Evolutionary conservation across 306 rosid species (phyloP), one percentile per base, ranked within the genome.

Genomic region (Citrullus mucosospermus): DNA sequence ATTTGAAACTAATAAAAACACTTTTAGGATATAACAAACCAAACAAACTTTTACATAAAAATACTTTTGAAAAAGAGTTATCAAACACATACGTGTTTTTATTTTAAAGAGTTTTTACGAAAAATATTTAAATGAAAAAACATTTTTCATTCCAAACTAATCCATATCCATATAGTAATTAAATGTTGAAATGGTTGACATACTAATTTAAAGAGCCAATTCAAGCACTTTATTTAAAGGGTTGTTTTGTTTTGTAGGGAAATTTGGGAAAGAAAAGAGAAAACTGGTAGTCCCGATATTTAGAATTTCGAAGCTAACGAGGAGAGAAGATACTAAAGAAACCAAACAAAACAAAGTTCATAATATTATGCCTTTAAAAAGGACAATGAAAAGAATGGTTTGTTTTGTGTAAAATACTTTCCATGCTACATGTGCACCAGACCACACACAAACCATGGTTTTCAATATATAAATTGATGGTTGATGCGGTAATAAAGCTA

Each of bases 261-360:
- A 66, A 18, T 8, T 9, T n/a, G 34, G 36, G 44, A 20, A 41
- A 9, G 18, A 68, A 68, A 6, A 68, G 0, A 39, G 12, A 9
- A 44, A 9, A 20, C 16, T 17, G 6, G 22, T 9, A 41, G 25
- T 0, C 76, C 86, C 67, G 81, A 68, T 79, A 81, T 84, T 89
- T 86, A 87, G 84, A 83, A 84, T 87, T 83, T 86, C 89, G 55
- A 88, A 85, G 89, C 87, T 73, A 39, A 18, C 28, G 75, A 79
- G 58, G 38, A 78, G 39, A 68, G 46, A 43, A 61, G 38, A 28
- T 12, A 36, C 5, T 36, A 28, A 65, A 65, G 71, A 36, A 65
- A 65, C 71, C 46, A 34, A 36, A 41, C 50, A 36, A 36, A 36
- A 65, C 43, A 34, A 36, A 7, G 20, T 15, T 41, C 17, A 32